A percentile compares a stretch with the other conserved stretches of the same genome.
Conservation (phyloP, 208 protist species). For the Sergeia podlipaevii region DNA sequence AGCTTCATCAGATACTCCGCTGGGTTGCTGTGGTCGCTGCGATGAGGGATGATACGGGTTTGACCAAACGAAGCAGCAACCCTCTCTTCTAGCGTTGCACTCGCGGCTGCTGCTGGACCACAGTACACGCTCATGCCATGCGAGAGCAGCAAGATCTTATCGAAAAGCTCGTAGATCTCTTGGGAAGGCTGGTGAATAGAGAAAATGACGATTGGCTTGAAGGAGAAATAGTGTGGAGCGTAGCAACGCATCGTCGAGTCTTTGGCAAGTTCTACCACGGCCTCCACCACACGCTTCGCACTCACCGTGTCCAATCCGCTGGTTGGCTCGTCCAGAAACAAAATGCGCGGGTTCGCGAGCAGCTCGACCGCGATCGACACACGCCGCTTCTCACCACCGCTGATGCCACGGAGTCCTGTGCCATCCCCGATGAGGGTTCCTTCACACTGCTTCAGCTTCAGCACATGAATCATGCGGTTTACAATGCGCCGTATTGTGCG, state of each 20-base stretch:
- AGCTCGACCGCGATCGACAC: constrained; percentile 92
- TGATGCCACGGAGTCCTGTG: constrained; percentile 68
- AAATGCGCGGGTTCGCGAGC: constrained; percentile 86
- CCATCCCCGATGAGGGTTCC: constrained; percentile 79
- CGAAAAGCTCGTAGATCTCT: constrained; percentile 87
- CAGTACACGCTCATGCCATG: constrained; percentile 82
- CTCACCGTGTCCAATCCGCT: constrained; percentile 86
- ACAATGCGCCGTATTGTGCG: constrained; percentile 70
- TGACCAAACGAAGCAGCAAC: constrained; percentile 42
- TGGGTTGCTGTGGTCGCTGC: constrained; percentile 51
- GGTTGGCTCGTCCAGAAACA: constrained; percentile 92
- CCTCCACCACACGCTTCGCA: constrained; percentile 78
- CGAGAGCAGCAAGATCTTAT: constrained; percentile 85
- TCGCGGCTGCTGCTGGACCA: constrained; percentile 62
- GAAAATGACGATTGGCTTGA: constrained; percentile 88
- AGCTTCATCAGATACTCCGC: constrained; percentile 89
- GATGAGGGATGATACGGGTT: constrained; percentile 29
- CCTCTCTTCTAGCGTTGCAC: constrained; percentile 48
- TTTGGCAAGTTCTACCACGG: constrained; percentile 75
- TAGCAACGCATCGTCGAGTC: constrained; percentile 77
- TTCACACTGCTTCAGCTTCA: constrained; percentile 75
- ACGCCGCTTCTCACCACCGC: constrained; percentile 88
- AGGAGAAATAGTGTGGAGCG: constrained; percentile 85
- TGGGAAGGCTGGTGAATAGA: constrained; percentile 91
- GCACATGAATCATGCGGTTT: constrained; percentile 44